Base-by-base conservation (phyloP, 306 rosid genomes). In the Sicyos edulis region DNA sequence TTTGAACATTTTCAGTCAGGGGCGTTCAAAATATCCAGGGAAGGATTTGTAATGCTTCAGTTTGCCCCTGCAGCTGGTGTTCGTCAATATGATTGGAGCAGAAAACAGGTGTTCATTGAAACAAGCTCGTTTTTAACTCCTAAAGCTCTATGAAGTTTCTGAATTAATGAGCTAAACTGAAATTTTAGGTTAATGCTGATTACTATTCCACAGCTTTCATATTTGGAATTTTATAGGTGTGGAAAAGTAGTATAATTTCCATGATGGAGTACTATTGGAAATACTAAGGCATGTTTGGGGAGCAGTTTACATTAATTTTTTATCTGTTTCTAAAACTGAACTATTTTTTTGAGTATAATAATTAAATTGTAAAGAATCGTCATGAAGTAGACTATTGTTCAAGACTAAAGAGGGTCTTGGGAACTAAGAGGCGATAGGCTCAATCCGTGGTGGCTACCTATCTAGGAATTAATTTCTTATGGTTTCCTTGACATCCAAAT, bases 21-120 rank as follows among this genome's bases (percentile, higher is more conserved):
- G 57, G 96, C 99, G 29, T 89, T 82, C 79, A 91, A 91, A 82
- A 68, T 93, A 71, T 77, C 95, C n/a, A 86, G 73, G 87, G 96
- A 93, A 54, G 99, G 99, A 67, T 82, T 83, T 81, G 79, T 93
- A 67, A 78, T 93, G 75, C 99, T 91, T 85, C 95, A 93, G 85
- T 89, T 93, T 74, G 97, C 99, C 47, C 99, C 96, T 2, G 90
- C 95, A 0, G 74, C 88, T 13, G 95, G 88, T 57, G 72, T 80
- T 29, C 92, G 97, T 47, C 81, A 82, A 37, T 93, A 89, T 82
- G 99, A 93, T 75, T 91, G 96, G 97, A 85, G 74, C 73, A 82
- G 90, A 72, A 93, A 93, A 84, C 98, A 93, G 96, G 98, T 90
- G 73, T 64, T 56, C 68, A 10, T 57, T 78, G 17, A 64, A 10